Evolutionary conservation across 345 rosid genomes (phyloP).

Genomic region (Noccaea bulbosa): DNA sequence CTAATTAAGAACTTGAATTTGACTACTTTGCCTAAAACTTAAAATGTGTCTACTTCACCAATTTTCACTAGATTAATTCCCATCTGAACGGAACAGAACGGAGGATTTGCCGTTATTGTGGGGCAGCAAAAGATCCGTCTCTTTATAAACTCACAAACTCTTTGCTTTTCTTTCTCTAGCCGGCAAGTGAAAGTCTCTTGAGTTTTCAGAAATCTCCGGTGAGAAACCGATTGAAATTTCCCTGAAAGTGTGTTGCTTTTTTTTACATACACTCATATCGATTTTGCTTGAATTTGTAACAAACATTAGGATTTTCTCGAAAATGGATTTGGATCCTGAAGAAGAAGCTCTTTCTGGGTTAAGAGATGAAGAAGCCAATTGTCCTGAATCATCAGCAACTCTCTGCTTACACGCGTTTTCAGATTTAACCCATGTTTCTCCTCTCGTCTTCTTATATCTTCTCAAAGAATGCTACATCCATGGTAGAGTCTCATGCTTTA

Average conservation of each 20-base stretch:
- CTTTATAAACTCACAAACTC: not conserved
- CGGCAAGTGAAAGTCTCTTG: conserved; percentile 1
- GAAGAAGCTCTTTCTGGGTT: conserved; percentile 43
- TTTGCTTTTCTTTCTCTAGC: not conserved
- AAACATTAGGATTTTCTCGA: conserved; percentile 27
- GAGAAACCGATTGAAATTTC: not conserved
- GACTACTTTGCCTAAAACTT: no score
- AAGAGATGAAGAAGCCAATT: conserved; percentile 26
- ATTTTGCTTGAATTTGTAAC: not conserved
- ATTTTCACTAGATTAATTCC: no score
- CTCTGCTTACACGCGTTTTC: conserved; percentile 60
- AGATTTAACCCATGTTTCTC: conserved; percentile 67
- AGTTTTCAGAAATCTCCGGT: not conserved
- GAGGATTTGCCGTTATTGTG: not conserved
- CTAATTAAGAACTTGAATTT: no score
- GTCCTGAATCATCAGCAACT: conserved; percentile 39
- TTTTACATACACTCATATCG: not conserved
- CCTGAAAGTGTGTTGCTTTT: not conserved
- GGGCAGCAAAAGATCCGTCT: not conserved
- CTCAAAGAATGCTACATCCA: conserved; percentile 73
- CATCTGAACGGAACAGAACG: not conserved
- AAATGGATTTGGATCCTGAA: conserved; percentile 56
- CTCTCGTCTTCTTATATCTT: conserved; percentile 75
- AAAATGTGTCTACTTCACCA: no score
- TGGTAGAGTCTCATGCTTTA: conserved; percentile 50